Base-by-base conservation (phyloP, 352 stramenopile genomes). In the Pythium vanterpoolii region DNA sequence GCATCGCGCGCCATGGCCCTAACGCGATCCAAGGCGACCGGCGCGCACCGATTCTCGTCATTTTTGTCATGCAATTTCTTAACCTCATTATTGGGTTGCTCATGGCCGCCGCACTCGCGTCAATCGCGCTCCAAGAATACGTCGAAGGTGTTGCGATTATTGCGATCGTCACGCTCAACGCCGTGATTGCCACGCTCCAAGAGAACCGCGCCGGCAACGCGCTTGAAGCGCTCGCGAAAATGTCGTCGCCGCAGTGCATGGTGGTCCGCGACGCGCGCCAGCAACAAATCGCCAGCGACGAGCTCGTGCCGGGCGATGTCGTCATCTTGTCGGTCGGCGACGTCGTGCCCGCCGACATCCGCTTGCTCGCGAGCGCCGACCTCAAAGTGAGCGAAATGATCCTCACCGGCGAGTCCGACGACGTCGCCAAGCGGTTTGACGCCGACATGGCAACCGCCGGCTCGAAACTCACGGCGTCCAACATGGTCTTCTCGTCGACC, bases 401-500 rank as follows among this genome's bases (percentile, higher is more conserved):
- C 54, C 72, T 97, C 10, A 96, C 89, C 24, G 89, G 89, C 47
- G 89, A 97, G 65, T 75, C 83, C 0, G 49, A 76, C 23, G 80
- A 63, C 16, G 66, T 73, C 13, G 21, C 39, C 53, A 74, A 77
- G 66, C 43, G 59, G 8, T 9, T 16, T 18, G 34, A 42, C 14
- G 34, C 34, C 34, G 34, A 16, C 13, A 19, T 60, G 33, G 42
- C 33, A 74, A 68, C 40, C 67, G 56, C 27, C 33, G n/a, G n/a
- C n/a, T n/a, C n/a, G 47, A 67, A 64, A 21, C 63, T 88, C 39
- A 90, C 79, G 24, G 76, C 78, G 1, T 72, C 73, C 53, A 83
- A 99, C 74, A 90, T 99, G 68, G 79, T 97, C 0, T 99, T 99
- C 71, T 91, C 66, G 56, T 99, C 60, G 62, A 98, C 73, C 56